Evolutionary conservation across 2,329 filamentous ascomycete genomes (phyloP).

Genomic region (Ceratocystiopsis minuta): DNA sequence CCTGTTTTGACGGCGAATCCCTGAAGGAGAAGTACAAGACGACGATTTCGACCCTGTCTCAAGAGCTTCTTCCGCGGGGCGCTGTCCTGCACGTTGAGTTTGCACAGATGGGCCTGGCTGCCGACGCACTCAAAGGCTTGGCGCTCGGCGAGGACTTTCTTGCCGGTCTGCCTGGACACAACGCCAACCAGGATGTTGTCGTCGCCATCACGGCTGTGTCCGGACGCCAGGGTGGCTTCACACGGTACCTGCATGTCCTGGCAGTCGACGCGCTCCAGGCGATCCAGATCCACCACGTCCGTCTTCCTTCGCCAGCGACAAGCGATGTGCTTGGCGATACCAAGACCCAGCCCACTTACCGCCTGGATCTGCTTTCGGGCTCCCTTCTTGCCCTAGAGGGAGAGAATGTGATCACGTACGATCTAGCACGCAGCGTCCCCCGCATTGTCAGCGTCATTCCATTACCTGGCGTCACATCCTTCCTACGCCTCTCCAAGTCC

Average conservation of each 20-base stretch:
- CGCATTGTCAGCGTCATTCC: conserved; percentile 37
- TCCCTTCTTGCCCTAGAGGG: conserved; percentile 40
- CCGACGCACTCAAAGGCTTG: conserved; percentile 33
- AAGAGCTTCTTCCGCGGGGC: conserved; percentile 19
- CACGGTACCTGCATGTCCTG: conserved; percentile 18
- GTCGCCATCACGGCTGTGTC: conserved; percentile 28
- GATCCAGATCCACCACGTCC: conserved; percentile 9
- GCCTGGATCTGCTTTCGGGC: conserved; percentile 45
- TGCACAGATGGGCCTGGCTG: conserved; percentile 25
- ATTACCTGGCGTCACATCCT: conserved; percentile 36
- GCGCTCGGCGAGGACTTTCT: conserved; percentile 37
- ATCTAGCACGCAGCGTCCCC: conserved; percentile 44
- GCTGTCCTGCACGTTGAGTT: conserved; percentile 28
- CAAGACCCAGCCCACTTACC: conserved; percentile 20
- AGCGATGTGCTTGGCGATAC: not conserved
- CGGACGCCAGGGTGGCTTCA: conserved; percentile 11
- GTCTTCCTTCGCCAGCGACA: conserved; percentile 4
- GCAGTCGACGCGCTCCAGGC: conserved; percentile 11
- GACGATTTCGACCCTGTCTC: conserved; percentile 23
- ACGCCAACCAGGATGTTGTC: conserved; percentile 36
- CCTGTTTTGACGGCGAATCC: conserved; percentile 40
- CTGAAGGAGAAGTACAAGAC: conserved; percentile 29
- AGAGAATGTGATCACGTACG: conserved; percentile 39
- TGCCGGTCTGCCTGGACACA: conserved; percentile 24
- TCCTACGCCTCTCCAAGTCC: conserved; percentile 47